Evolutionary conservation across 169 alveolate species (phyloP).

Genomic region (Plasmodium inui): DNA sequence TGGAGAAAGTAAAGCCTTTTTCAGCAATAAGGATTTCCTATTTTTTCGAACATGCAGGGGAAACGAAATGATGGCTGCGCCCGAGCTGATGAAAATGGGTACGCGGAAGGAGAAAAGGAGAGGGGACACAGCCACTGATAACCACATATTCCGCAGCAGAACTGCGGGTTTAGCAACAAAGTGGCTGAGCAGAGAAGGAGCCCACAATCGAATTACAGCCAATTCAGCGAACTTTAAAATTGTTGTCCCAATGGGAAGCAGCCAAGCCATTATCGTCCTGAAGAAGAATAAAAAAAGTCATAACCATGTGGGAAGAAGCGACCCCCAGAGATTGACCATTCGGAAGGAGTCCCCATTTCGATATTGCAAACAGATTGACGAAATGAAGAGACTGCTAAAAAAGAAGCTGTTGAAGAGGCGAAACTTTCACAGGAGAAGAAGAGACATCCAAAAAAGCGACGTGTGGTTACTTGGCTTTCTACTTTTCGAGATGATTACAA

Average conservation of each 20-base stretch:
- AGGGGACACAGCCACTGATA: background rate
- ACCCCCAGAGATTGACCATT: background rate
- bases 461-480: constrained; percentile 48
- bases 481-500: constrained; percentile 53
- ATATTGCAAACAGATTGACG: constrained; percentile 4
- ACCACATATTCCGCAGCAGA: background rate
- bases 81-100: constrained; percentile 37
- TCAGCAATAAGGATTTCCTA: constrained; percentile 42
- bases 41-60: constrained; percentile 62
- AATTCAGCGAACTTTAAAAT: background rate
- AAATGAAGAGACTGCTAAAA: background rate
- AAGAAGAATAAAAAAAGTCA: background rate
- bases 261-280: background rate
- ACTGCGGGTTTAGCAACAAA: background rate
- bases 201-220: background rate
- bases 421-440: constrained; percentile 20
- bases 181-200: background rate
- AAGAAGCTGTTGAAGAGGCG: constrained; percentile 8
- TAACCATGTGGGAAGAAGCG: background rate
- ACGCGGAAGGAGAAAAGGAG: background rate
- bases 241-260: background rate
- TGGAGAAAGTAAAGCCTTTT: constrained; percentile 70
- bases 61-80: constrained; percentile 48
- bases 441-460: constrained; percentile 36
- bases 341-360: background rate